Evolutionary conservation across 2,329 filamentous ascomycete genomes (phyloP), one percentile per base, ranked within the genome.

Genomic region (Neopestalotiopsis rosae): DNA sequence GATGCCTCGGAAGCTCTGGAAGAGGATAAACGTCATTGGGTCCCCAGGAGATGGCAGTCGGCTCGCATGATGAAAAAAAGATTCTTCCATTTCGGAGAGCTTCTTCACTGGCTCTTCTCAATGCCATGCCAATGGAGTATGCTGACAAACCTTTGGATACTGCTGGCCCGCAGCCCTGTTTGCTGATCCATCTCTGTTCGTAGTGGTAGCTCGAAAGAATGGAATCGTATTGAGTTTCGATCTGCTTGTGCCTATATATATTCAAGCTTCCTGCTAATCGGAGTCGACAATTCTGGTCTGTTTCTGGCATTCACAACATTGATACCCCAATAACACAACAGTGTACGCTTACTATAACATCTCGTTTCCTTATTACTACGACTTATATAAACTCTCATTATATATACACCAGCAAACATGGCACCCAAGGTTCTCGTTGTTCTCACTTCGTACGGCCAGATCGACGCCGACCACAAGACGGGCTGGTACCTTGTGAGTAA

Each of bases 401-500:
- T 13, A 32, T 38, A 20, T 4, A 62, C 14, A 7, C 17, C 5
- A 38, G 12, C 24, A 63, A 76, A 40, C 68, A 87, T 87, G 85
- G 81, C 84, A 45, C 84, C 83, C 74, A 92, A 91, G 79, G 81
- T 94, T 72, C 90, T 94, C 81, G 81, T 93, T 78, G 88, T 94
- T 69, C 88, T 94, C 71, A 92, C 90, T 72, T 93, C 90, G 70
- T 85, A 88, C 78, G 79, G 78, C 76, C 80, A 82, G 78, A 84
- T 89, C 62, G 82, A 81, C 73, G 82, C 84, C 59, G 83, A 83
- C 75, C 82, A 83, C 74, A 86, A 86, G 10, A 93, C 91, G 0
- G 92, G 92, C 72, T 94, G 91, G 91, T 94, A 89, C 76, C 82
- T 94, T 74, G 89, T 91, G 82, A 63, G 82, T 71, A 10, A 38